Conservation (phyloP, 2,329 filamentous ascomycete species). For the Mariannaea sp. region DNA sequence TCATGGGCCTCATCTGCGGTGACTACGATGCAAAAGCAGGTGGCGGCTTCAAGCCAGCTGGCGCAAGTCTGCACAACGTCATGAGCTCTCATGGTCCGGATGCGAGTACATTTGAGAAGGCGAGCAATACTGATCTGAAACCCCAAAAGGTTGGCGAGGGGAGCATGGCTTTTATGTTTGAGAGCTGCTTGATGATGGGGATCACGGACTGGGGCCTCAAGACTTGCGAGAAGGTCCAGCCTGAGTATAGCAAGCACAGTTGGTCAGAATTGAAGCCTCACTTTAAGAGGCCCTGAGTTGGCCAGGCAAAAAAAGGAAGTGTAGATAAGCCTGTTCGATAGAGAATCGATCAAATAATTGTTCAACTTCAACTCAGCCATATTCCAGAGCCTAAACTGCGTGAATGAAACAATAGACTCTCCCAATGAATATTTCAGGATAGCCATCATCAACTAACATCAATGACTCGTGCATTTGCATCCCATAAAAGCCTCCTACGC, state of each 20-base stretch:
- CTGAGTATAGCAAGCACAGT: conserved; percentile 75
- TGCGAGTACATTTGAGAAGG: conserved; percentile 59
- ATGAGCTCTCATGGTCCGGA: conserved; percentile 72
- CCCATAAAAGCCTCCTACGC: too few species aligned
- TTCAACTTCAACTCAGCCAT: too few species aligned
- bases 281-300: conserved; percentile 24
- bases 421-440: too few species aligned
- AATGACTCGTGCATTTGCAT: too few species aligned
- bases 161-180: conserved; percentile 72
- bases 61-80: conserved; percentile 68
- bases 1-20: conserved; percentile 64
- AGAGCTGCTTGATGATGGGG: conserved; percentile 71
- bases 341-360: too few species aligned
- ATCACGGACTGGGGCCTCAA: conserved; percentile 72
- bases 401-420: too few species aligned
- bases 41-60: conserved; percentile 61
- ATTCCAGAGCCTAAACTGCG: too few species aligned
- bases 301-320: not conserved
- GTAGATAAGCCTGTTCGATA: not conserved
- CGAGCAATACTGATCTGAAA: conserved; percentile 57
- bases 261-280: conserved; percentile 54
- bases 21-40: conserved; percentile 66
- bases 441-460: too few species aligned
- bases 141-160: conserved; percentile 64
- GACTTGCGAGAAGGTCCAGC: conserved; percentile 63